Evolutionary conservation across 169 alveolate species (phyloP).

Genomic region (Plasmodium sp.): DNA sequence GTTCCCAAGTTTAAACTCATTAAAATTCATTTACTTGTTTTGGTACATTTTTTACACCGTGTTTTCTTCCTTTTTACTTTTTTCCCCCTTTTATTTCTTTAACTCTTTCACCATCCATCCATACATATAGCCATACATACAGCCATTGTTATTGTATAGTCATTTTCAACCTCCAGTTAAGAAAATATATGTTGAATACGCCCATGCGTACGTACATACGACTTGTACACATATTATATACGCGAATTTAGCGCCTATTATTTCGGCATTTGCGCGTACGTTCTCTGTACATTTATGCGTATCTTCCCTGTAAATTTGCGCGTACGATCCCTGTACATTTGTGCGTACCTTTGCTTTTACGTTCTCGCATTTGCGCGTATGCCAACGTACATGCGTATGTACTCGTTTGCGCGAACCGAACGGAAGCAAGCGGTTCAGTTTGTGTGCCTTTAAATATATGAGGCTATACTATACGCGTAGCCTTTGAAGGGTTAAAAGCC

Average conservation of each 20-base stretch:
- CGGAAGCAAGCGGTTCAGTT: neutral
- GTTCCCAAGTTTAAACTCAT: neutral
- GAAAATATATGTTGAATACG: neutral
- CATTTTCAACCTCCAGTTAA: neutral
- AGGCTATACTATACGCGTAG: neutral
- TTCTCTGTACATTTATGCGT: no score
- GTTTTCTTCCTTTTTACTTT: neutral
- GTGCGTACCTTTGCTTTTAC: no score
- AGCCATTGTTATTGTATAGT: neutral
- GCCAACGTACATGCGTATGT: neutral
- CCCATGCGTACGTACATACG: neutral
- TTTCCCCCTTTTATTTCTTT: neutral
- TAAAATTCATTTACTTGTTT: neutral
- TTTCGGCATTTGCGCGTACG: neutral
- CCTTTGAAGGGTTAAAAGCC: neutral
- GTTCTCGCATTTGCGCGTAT: neutral
- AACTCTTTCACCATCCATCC: neutral
- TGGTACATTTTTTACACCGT: conserved; percentile 2
- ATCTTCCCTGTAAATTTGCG: neutral
- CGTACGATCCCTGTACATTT: neutral
- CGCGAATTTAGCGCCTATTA: neutral
- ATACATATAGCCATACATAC: neutral
- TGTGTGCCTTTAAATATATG: neutral
- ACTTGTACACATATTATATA: neutral
- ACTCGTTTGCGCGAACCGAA: neutral